These are phyloP conservation scores for Stagonosporopsis chrysanthemi DNA, from an alignment of 2,329 filamentous ascomycete genomes.

Conservation along the genomic window DNA sequence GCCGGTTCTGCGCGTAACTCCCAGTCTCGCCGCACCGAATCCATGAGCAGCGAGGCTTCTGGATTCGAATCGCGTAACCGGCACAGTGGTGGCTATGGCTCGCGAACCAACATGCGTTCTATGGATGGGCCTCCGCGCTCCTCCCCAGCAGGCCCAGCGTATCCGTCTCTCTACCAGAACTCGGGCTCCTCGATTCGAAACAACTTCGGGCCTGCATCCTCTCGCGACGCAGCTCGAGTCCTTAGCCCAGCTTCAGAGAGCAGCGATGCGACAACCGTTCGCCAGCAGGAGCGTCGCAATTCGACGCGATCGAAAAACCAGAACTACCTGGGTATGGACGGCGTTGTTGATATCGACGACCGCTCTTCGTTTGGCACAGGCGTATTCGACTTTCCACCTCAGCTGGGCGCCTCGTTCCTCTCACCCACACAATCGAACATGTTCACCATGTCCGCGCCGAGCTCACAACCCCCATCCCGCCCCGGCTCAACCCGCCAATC, in stretches of 20 bases:
- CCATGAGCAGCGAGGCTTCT: conserved; percentile 50
- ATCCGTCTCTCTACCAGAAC: conserved; percentile 32
- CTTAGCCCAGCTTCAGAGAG: conserved; percentile 38
- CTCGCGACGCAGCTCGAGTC: conserved; percentile 35
- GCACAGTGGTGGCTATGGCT: conserved; percentile 69
- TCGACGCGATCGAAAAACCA: conserved; percentile 30
- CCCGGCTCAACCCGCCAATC: conserved; percentile 64
- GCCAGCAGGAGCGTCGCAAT: conserved; percentile 31
- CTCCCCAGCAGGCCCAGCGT: conserved; percentile 34
- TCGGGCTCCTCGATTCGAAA: conserved; percentile 25
- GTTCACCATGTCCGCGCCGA: conserved; percentile 29
- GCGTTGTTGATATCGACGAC: conserved; percentile 37
- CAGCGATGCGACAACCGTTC: conserved; percentile 39
- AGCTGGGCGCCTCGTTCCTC: conserved; percentile 41
- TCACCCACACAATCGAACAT: conserved; percentile 28
- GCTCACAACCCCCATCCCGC: conserved; percentile 33
- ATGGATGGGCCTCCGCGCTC: conserved; percentile 42
- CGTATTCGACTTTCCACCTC: conserved; percentile 37
- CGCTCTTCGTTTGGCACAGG: conserved; percentile 23
- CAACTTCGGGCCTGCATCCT: conserved; percentile 26
- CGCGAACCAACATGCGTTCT: conserved; percentile 34
- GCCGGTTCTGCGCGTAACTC: conserved; percentile 52
- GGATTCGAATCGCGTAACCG: conserved; percentile 55
- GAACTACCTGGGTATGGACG: conserved; percentile 38
- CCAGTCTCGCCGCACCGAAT: conserved; percentile 54